phyloP scores from a whole-genome alignment of 23 red algal genomes.

The Gracilariopsis chorda region DNA sequence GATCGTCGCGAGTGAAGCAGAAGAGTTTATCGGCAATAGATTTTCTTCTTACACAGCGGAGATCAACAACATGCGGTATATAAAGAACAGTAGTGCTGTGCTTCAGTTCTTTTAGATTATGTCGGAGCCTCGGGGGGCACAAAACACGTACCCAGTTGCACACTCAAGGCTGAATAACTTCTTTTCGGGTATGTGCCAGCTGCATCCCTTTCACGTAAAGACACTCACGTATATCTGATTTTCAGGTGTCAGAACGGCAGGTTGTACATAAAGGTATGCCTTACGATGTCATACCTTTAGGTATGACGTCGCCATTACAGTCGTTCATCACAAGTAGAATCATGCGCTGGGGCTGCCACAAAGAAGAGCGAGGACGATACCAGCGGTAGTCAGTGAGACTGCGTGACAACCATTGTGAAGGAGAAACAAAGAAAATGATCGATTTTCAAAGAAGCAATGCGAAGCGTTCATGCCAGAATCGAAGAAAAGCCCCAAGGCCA shows the following conservation, averaged over 20 bases:
- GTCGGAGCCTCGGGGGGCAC: no score
- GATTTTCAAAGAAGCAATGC: constrained; percentile 42
- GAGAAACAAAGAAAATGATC: constrained; percentile 26
- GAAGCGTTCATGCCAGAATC: constrained; percentile 44
- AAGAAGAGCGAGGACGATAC: constrained; percentile 12
- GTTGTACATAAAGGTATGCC: no score
- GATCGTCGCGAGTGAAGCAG: constrained; percentile 35
- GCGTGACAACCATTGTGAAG: constrained; percentile 49
- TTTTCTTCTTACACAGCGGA: constrained; percentile 55
- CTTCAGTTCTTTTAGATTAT: constrained; percentile 12
- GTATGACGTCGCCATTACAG: no score
- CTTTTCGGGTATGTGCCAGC: no score
- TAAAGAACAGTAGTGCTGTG: background rate
- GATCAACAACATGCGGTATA: constrained; percentile 33
- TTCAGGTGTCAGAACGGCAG: no score
- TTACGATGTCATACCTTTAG: no score
- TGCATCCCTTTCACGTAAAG: no score
- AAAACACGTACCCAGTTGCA: no score
- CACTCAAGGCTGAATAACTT: no score
- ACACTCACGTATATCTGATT: no score
- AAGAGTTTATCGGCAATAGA: constrained; percentile 47
- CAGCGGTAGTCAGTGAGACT: constrained; percentile 1
- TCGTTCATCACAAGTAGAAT: no score
- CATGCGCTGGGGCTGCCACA: constrained; percentile 33
- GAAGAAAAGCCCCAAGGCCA: constrained; percentile 51